Base-by-base conservation (phyloP, 2,329 filamentous ascomycete species). In the Diaporthe vexans region DNA sequence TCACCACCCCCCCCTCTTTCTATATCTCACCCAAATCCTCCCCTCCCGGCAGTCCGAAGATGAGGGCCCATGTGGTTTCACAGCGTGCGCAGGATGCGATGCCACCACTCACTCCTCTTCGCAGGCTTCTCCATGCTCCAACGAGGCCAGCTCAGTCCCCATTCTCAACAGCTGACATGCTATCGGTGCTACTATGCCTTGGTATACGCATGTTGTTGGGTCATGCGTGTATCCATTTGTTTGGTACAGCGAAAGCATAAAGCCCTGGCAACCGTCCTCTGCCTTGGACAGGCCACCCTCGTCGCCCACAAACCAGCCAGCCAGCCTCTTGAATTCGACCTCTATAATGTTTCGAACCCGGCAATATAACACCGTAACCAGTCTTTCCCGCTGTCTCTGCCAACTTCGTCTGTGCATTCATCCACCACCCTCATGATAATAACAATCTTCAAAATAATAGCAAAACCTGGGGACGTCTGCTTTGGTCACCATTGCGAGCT, bases 231-330 rank as follows among this genome's bases (percentile, higher is more conserved):
- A 11, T 43, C 46, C 46, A 26, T 68, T 68, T 68, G 48, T 68
- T 40, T 52, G 48, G 63, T 68, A 40, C 33, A 3, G 24, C 46
- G 3, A 46, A 26, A 68, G 33, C 63, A 54, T 68, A 51, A 52
- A 52, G 46, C 63, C 61, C 43, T 7, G 29, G 51, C 63, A 4
- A 17, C 46, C 29, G 26, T n/a, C 21, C 3, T 26, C 63, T 4
- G 33, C 63, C 63, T 51, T 54, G 63, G 63, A 68, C 63, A 68
- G 40, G 63, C 63, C 48, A 68, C 29, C 63, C 63, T 68, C 63
- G 63, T 54, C 63, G n/a, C 33, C 63, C 11, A 13, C 63, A 37
- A 6, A 10, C 8, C 21, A 37, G 7, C 61, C 29, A 37, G 33
- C 8, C 63, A 68, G 63, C 63, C 63, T 68, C 63, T 68, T 51